Evolutionary conservation across 1,284 basidiomycete species (phyloP).

Genomic region (Sporisorium reilianum): DNA sequence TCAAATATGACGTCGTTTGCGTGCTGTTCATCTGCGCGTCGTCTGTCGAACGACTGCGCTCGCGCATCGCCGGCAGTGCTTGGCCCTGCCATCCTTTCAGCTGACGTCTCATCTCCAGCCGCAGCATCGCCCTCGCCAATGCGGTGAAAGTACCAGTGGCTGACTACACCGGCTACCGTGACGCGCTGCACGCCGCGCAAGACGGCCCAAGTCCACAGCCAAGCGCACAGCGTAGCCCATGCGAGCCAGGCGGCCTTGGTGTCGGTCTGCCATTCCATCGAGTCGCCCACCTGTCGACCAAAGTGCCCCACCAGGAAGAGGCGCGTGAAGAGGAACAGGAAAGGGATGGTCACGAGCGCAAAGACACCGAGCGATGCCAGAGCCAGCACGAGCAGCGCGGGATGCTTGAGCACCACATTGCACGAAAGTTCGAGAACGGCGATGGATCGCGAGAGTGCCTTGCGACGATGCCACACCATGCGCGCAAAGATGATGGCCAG

Average conservation of each 20-base stretch:
- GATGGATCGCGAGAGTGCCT: conserved; percentile 75
- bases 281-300: conserved; percentile 37
- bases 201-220: conserved; percentile 92
- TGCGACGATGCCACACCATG: conserved; percentile 77
- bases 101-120: conserved; percentile 3
- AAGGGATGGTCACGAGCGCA: conserved; percentile 82
- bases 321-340: conserved; percentile 82
- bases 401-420: conserved; percentile 80
- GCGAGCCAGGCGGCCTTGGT: conserved; percentile 88
- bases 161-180: conserved; percentile 83
- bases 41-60: conserved; percentile 29
- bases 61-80: conserved; percentile 5
- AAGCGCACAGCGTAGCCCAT: conserved; percentile 76
- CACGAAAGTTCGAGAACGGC: conserved; percentile 84
- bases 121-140: conserved; percentile 24
- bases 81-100: background rate
- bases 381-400: conserved; percentile 83
- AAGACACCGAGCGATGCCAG: conserved; percentile 81
- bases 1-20: conserved; percentile 24
- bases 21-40: conserved; percentile 42
- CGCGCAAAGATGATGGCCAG: conserved; percentile 80
- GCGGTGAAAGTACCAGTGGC: conserved; percentile 87
- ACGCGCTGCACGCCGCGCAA: conserved; percentile 83
- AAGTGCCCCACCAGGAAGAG: conserved; percentile 72
- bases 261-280: conserved; percentile 78